These are phyloP conservation scores for Mucuna pruriens DNA, from an alignment of 306 rosid species.

Conservation along the genomic window DNA sequence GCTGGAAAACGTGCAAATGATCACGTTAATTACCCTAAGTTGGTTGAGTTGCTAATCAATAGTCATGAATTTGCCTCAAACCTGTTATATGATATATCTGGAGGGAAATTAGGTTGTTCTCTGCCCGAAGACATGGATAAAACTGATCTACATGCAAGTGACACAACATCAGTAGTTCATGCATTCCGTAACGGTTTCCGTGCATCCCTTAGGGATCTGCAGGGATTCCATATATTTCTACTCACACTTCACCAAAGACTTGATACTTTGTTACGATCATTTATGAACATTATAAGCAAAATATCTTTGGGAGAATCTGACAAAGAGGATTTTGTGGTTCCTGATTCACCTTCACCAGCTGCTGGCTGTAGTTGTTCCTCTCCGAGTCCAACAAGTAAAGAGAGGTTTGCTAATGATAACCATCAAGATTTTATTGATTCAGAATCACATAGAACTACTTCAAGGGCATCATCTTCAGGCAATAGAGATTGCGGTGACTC, in stretches of 20 bases:
- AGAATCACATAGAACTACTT: conserved; percentile 63
- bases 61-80: conserved; percentile 81
- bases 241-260: conserved; percentile 92
- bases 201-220: conserved; percentile 84
- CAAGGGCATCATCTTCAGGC: conserved; percentile 60
- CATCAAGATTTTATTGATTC: conserved; percentile 69
- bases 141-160: conserved; percentile 48
- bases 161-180: conserved; percentile 55
- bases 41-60: conserved; percentile 85
- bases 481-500: conserved; percentile 64
- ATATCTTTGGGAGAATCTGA: conserved; percentile 74
- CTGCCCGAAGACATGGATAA: conserved; percentile 48
- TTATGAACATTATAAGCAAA: conserved; percentile 75
- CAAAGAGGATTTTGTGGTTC: conserved; percentile 66
- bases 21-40: conserved; percentile 84
- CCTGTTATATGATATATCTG: conserved; percentile 76
- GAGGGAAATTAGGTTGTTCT: conserved; percentile 79
- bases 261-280: conserved; percentile 70
- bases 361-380: conserved; percentile 47
- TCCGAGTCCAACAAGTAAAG: conserved; percentile 68
- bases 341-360: conserved; percentile 66
- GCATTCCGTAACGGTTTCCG: conserved; percentile 85
- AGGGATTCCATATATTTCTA: conserved; percentile 88
- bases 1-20: conserved; percentile 95
- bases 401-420: conserved; percentile 60